phyloP scores from a whole-genome alignment of 2,329 filamentous ascomycete species.

The Aureobasidium vineae region DNA sequence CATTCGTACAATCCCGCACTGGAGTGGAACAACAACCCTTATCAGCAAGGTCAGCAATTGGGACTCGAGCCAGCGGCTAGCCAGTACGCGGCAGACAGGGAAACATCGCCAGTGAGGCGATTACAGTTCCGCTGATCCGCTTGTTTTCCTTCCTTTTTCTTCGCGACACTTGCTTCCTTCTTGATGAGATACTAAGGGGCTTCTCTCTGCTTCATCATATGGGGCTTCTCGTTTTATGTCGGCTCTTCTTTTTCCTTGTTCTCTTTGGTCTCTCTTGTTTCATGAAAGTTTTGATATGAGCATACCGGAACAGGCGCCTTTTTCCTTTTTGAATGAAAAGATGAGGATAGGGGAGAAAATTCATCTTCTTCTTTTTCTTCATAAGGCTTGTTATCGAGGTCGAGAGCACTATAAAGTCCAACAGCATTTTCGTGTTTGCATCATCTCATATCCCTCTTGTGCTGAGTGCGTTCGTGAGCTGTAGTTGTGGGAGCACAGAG shows the following conservation, averaged over 20 bases:
- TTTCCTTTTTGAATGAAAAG: neutral
- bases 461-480: neutral
- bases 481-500: neutral
- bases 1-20: constrained; percentile 35
- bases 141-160: neutral
- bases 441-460: neutral
- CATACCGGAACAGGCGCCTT: neutral
- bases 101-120: constrained; percentile 38
- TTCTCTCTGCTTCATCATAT: neutral
- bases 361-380: neutral
- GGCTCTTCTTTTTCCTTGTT: neutral
- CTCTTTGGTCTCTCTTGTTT: neutral
- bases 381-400: neutral
- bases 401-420: neutral
- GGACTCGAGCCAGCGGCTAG: constrained; percentile 38
- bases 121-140: constrained; percentile 35
- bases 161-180: neutral
- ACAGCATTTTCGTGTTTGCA: neutral
- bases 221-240: neutral
- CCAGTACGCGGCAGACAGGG: constrained; percentile 34
- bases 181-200: constrained; percentile 3
- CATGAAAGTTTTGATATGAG: neutral
- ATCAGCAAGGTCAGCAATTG: constrained; percentile 31
- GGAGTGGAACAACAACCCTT: constrained; percentile 33
- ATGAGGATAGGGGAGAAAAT: neutral